Evolutionary conservation across 2,329 filamentous ascomycete species (phyloP), one percentile per base, ranked within the genome.

Genomic region (Hymenoscyphus scutula): DNA sequence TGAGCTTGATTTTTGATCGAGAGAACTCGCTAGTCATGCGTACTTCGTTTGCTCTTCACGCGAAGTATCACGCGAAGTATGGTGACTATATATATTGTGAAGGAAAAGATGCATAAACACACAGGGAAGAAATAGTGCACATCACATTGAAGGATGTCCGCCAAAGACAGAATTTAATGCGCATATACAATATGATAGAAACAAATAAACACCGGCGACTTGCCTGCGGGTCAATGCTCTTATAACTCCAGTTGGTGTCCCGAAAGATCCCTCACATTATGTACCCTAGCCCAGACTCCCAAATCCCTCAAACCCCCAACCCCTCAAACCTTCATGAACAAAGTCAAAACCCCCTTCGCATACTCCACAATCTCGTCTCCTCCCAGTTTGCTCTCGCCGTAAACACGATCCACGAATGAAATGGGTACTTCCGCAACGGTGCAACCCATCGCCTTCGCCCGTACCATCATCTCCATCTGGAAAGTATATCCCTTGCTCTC

Each of bases 391-490:
- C 89, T 92, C 80, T 97, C 94, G 34, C 95, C 95, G 75, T 97
- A 99, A 55, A 99, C 78, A 62, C 95, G 87, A 77, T 99, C 96
- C 48, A 98, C 95, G 76, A 99, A 99, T 27, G 86, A 91, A 70
- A 99, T 99, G 13, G 95, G 95, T 65, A 97, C 94, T 82, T 99
- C 95, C 17, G 91, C 91, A 34, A 99, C 94, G 41, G 88, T 90
- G 80, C 86, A 96, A 0, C 95, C 94, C 91, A 97, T 93, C 17
- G 90, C 91, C 85, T 97, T 97, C 37, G 95, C 95, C 65, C 93
- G 84, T 8, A 98, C 94, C 89, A 97, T 98, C 87, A 99, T 90
- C 83, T 97, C 94, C 95, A 99, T 99, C 86, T 99, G 95, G 83
- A 99, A 99, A 48, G 90, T 94, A 77, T 98, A 99, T 2, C 95